Percentiles rank a stretch among this genome's conserved stretches.
These are phyloP conservation scores for Castanospermum australe DNA, from an alignment of 306 rosid species.

Conservation along the genomic window DNA sequence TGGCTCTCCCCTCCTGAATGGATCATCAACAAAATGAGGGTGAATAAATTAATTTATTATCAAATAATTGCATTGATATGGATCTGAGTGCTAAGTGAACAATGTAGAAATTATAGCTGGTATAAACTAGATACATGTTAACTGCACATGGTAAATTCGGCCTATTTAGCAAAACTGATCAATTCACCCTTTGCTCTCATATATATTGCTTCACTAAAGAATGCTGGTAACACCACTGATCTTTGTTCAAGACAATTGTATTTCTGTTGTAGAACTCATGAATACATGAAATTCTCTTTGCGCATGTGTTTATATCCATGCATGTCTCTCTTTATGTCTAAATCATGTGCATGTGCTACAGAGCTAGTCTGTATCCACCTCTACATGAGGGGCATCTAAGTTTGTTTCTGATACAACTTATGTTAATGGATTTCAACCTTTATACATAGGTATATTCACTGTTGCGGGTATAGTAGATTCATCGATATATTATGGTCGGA, in stretches of 20 bases:
- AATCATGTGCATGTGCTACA: background rate
- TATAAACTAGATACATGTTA: background rate
- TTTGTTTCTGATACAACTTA: constrained; percentile 6
- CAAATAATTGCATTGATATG: background rate
- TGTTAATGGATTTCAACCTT: background rate
- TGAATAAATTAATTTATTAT: background rate
- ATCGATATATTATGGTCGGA: constrained; percentile 69
- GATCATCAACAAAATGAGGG: background rate
- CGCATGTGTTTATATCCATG: background rate
- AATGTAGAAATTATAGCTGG: constrained; percentile 1
- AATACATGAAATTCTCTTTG: background rate
- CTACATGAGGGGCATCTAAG: background rate
- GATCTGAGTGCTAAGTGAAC: background rate
- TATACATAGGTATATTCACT: constrained; percentile 64
- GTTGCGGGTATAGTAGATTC: constrained; percentile 83
- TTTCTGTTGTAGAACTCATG: background rate
- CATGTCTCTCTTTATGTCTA: background rate
- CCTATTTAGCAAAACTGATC: background rate
- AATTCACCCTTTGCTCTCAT: background rate
- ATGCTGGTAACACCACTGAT: background rate
- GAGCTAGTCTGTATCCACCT: background rate
- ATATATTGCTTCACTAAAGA: background rate
- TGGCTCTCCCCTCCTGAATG: constrained; percentile 5
- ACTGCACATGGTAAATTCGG: background rate
- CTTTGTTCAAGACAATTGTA: background rate